A percentile compares a stretch with the other conserved stretches of the same genome.
Evolutionary conservation across 169 alveolate species (phyloP).

Genomic region (Plasmodium fragile): DNA sequence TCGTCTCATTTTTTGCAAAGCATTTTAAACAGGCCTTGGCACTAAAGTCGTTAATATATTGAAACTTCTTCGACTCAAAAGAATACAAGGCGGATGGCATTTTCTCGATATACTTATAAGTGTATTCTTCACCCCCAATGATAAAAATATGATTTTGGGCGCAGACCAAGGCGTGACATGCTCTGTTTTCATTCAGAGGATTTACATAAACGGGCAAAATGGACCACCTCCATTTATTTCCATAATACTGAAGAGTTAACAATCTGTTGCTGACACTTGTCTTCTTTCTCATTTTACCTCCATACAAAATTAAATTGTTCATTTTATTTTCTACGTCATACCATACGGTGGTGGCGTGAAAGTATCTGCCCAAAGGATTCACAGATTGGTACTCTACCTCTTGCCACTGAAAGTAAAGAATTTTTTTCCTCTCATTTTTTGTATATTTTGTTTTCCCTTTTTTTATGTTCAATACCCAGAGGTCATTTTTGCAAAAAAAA

Average conservation of each 20-base stretch:
- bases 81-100: conserved; percentile 76
- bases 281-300: conserved; percentile 67
- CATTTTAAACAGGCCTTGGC: conserved; percentile 66
- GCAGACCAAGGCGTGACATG: conserved; percentile 56
- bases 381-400: conserved; percentile 38
- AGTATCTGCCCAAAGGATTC: conserved; percentile 55
- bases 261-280: conserved; percentile 21
- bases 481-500: conserved; percentile 43
- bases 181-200: conserved; percentile 44
- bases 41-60: conserved; percentile 56
- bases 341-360: conserved; percentile 72
- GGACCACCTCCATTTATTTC: conserved; percentile 48
- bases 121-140: conserved; percentile 76
- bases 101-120: conserved; percentile 66
- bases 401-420: conserved; percentile 38
- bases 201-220: conserved; percentile 59
- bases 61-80: conserved; percentile 59
- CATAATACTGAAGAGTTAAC: conserved; percentile 19
- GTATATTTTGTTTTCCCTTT: conserved; percentile 27
- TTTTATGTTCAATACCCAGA: conserved; percentile 67
- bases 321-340: conserved; percentile 53
- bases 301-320: conserved; percentile 66
- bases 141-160: conserved; percentile 48
- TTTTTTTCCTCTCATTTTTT: background rate
- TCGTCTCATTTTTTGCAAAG: conserved; percentile 39